Evolutionary conservation across 1,139 yeast genomes (phyloP).

Genomic region (Pichia norvegensis): DNA sequence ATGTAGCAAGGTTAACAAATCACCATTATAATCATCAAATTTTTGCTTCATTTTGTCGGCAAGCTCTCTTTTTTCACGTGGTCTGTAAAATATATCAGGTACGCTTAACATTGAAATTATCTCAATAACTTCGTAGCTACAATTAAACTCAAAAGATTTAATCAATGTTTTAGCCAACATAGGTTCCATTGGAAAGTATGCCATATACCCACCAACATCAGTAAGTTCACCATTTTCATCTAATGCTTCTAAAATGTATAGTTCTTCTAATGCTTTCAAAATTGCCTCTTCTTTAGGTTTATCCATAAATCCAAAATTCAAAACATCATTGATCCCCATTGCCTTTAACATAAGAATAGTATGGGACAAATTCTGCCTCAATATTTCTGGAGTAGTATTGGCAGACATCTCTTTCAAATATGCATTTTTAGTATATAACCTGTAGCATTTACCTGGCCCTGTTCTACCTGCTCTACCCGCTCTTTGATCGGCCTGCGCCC

Average conservation of each 20-base stretch:
- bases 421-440: conserved; percentile 66
- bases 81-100: conserved; percentile 77
- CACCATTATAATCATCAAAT: conserved; percentile 90
- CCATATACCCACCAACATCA: conserved; percentile 69
- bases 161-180: conserved; percentile 75
- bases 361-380: conserved; percentile 77
- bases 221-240: conserved; percentile 77
- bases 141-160: conserved; percentile 62
- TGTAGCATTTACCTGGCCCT: conserved; percentile 74
- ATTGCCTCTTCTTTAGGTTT: conserved; percentile 78
- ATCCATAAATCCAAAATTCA: conserved; percentile 87
- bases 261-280: conserved; percentile 72
- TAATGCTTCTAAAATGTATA: conserved; percentile 74
- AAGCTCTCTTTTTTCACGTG: conserved; percentile 61
- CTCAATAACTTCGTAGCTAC: conserved; percentile 76
- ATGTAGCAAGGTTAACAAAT: conserved; percentile 79
- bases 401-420: conserved; percentile 72
- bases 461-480: conserved; percentile 85
- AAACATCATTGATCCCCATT: conserved; percentile 81
- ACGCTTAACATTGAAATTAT: conserved; percentile 91
- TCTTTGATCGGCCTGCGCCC: conserved; percentile 78
- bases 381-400: conserved; percentile 85
- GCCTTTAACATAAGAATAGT: conserved; percentile 88
- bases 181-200: conserved; percentile 95
- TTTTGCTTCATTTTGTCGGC: conserved; percentile 75